Percentiles rank a stretch among this genome's conserved stretches.
Evolutionary conservation across 2,329 filamentous ascomycete species (phyloP).

Genomic region (Graphiopsis chlorocephala): DNA sequence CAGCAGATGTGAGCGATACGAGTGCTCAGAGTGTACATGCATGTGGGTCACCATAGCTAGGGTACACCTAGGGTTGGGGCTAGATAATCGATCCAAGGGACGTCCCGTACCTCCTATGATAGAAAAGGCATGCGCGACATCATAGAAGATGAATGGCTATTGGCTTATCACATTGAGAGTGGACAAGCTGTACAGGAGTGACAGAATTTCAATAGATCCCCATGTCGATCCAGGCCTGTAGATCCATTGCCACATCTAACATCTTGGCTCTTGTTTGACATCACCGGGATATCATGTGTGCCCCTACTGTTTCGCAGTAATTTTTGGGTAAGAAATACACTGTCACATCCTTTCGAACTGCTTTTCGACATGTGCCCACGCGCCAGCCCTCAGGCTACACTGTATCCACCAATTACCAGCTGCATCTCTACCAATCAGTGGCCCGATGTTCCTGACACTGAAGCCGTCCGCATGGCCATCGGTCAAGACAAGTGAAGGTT

Average conservation of each 20-base stretch:
- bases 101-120: too few relatives aligned
- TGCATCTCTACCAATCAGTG: constrained; percentile 18
- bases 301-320: neutral
- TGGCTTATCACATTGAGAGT: constrained; percentile 26
- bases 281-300: neutral
- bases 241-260: neutral
- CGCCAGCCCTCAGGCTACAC: neutral
- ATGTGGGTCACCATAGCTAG: too few relatives aligned
- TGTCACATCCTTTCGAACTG: neutral
- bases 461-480: constrained; percentile 14
- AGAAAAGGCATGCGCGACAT: constrained; percentile 25
- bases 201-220: neutral
- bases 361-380: neutral
- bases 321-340: neutral
- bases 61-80: constrained; percentile 27
- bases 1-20: too few relatives aligned
- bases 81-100: constrained; percentile 24
- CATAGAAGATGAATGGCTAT: constrained; percentile 26
- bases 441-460: constrained; percentile 16
- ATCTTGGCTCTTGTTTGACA: neutral
- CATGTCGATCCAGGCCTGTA: neutral
- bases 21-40: too few relatives aligned
- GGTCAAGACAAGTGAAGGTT: constrained; percentile 14
- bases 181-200: constrained; percentile 8
- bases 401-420: constrained; percentile 19